Percentiles rank a stretch among this genome's conserved stretches.
phyloP scores from a whole-genome alignment of 2,329 filamentous ascomycete genomes.

The Aspergillus brunneoviolaceus region DNA sequence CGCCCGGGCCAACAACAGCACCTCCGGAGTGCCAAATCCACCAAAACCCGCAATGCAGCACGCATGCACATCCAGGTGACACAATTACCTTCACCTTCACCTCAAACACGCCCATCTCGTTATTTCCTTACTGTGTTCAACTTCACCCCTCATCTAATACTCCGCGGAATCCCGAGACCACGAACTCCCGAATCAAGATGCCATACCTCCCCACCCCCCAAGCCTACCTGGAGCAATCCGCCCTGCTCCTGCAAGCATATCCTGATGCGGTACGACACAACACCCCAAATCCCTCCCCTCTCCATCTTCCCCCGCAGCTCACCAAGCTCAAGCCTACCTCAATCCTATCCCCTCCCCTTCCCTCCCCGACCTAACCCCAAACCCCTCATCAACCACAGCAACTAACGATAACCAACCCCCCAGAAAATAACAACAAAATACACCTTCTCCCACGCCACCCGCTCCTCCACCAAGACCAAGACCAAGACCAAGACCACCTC shows the following conservation, averaged over 20 bases:
- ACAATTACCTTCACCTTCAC: not conserved
- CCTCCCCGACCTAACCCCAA: conserved; percentile 3
- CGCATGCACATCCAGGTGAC: not conserved
- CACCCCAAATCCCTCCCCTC: no score
- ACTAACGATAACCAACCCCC: conserved; percentile 8
- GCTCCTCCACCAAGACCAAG: conserved; percentile 17
- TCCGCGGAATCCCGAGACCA: no score
- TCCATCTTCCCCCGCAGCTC: no score
- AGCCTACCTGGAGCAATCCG: conserved; percentile 87
- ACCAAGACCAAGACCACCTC: not conserved
- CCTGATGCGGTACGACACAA: conserved; percentile 68
- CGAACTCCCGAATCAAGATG: conserved; percentile 54
- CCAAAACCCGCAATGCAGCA: not conserved
- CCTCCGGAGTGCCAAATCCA: not conserved
- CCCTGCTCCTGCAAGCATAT: conserved; percentile 79
- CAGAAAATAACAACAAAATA: conserved; percentile 95
- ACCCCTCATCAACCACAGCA: not conserved
- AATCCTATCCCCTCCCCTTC: not conserved
- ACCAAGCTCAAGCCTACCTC: not conserved
- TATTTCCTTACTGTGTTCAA: no score
- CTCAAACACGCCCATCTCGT: not conserved
- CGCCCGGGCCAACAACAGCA: not conserved
- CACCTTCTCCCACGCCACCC: conserved; percentile 53
- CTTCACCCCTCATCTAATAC: no score
- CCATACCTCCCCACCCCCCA: conserved; percentile 77